phyloP scores from a whole-genome alignment of 768 basidiomycete genomes.

The Gymnopilus dilepis region DNA sequence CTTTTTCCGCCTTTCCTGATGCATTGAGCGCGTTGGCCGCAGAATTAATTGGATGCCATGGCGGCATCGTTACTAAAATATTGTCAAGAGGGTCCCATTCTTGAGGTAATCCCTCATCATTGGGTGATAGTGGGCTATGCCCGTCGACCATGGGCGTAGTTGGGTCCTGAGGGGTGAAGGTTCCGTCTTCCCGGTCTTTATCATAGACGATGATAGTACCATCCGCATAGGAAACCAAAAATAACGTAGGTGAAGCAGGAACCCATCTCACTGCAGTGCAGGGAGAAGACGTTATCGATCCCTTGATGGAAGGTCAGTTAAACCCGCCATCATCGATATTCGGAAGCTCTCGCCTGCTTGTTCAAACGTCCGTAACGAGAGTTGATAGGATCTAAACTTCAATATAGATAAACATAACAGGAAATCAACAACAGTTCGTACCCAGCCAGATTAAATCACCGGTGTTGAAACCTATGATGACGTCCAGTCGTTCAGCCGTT shows the following conservation, averaged over 20 bases:
- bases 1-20: conserved; percentile 54
- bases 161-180: conserved; percentile 70
- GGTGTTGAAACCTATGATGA: conserved; percentile 90
- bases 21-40: conserved; percentile 37
- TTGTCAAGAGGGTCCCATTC: conserved; percentile 81
- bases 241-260: conserved; percentile 77
- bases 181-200: conserved; percentile 87
- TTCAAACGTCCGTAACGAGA: conserved; percentile 87
- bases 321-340: background rate
- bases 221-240: conserved; percentile 87
- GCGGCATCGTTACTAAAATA: conserved; percentile 81
- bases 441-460: conserved; percentile 98
- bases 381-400: conserved; percentile 69
- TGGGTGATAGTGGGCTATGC: conserved; percentile 29
- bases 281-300: conserved; percentile 77
- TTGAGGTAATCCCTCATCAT: conserved; percentile 37
- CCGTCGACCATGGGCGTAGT: conserved; percentile 33
- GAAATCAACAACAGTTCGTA: conserved; percentile 35
- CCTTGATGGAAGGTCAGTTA: conserved; percentile 44
- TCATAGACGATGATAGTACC: conserved; percentile 91
- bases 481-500: conserved; percentile 78
- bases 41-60: conserved; percentile 78
- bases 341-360: conserved; percentile 62
- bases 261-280: conserved; percentile 95
- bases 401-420: conserved; percentile 7